Evolutionary conservation across 306 rosid genomes (phyloP).

Genomic region (Quercus dentata): DNA sequence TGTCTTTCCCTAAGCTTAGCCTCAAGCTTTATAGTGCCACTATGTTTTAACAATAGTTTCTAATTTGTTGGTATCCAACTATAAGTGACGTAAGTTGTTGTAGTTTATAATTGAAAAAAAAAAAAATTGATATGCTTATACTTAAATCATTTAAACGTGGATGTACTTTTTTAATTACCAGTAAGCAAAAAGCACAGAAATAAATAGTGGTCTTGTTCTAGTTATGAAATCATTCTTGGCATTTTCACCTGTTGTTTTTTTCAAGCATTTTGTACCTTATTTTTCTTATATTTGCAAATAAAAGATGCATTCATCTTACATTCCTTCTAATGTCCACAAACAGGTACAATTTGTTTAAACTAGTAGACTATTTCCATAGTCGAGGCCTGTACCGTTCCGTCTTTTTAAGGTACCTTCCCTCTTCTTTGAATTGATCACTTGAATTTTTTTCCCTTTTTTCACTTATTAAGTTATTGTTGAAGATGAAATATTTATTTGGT

Average conservation of each 20-base stretch:
- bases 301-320: constrained; percentile 4
- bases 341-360: constrained; percentile 82
- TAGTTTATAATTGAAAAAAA: not conserved
- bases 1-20: not conserved
- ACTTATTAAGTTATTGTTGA: not conserved
- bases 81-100: not conserved
- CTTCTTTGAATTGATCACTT: not conserved
- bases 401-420: constrained; percentile 52
- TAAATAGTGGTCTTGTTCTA: not conserved
- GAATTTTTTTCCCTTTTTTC: too few species aligned
- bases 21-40: not conserved
- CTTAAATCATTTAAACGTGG: not conserved
- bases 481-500: constrained; percentile 2
- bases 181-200: not conserved
- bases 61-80: not conserved
- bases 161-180: not conserved
- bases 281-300: not conserved
- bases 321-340: constrained; percentile 27
- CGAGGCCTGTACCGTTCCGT: constrained; percentile 87
- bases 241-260: constrained; percentile 13
- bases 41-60: not conserved
- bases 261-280: not conserved
- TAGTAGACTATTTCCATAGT: constrained; percentile 68
- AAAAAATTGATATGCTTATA: not conserved
- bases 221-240: constrained; percentile 2